These are phyloP conservation scores for Pulveroboletus sp. DNA, from an alignment of 768 basidiomycete genomes.

Conservation along the genomic window DNA sequence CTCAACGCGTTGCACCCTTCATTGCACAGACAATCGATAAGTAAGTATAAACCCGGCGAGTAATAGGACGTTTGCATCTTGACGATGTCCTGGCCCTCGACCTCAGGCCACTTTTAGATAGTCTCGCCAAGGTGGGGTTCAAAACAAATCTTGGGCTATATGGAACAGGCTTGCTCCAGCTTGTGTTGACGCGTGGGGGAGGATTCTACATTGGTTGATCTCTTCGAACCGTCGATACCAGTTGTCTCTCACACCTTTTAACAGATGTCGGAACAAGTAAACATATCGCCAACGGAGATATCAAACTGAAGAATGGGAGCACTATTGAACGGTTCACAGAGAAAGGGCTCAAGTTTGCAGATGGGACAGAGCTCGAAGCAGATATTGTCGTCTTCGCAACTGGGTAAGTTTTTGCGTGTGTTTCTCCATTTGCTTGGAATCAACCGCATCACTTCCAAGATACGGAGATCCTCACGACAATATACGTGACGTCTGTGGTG, in stretches of 20 bases:
- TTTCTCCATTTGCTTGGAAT: neutral
- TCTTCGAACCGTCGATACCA: too few species aligned
- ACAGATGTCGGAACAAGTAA: conserved; percentile 40
- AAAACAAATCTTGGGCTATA: conserved; percentile 35
- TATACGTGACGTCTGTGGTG: conserved; percentile 44
- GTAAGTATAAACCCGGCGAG: conserved; percentile 9
- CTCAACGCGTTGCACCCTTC: conserved; percentile 17
- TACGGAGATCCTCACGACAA: conserved; percentile 43
- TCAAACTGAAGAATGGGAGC: conserved; percentile 49
- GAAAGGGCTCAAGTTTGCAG: conserved; percentile 27
- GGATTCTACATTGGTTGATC: conserved; percentile 41
- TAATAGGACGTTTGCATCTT: neutral
- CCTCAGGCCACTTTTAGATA: conserved; percentile 35
- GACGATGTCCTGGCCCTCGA: neutral
- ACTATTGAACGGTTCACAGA: conserved; percentile 30
- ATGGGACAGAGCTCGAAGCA: conserved; percentile 30
- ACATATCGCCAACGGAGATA: conserved; percentile 45
- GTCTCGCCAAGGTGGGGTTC: conserved; percentile 39
- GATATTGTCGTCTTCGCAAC: conserved; percentile 33
- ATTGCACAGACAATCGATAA: conserved; percentile 24
- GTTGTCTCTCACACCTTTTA: neutral
- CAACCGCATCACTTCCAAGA: conserved; percentile 34
- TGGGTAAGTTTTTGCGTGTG: conserved; percentile 17
- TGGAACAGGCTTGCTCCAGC: conserved; percentile 30
- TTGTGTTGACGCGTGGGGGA: conserved; percentile 29